A percentile compares a stretch with the other conserved stretches of the same genome.
Evolutionary conservation across 2,329 filamentous ascomycete species (phyloP).

Genomic region (Xylariaceae sp.): DNA sequence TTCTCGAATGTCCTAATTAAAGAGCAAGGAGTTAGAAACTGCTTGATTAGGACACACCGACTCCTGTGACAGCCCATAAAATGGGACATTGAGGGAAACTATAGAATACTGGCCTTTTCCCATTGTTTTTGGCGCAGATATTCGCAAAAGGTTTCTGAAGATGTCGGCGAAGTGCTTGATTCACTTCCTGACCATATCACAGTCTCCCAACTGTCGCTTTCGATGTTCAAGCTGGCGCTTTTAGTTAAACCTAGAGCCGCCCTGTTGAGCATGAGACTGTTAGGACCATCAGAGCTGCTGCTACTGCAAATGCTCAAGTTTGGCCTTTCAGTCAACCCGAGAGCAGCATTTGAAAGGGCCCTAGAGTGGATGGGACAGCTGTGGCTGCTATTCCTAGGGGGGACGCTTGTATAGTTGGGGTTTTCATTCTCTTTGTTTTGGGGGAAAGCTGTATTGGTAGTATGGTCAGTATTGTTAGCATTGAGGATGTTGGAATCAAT

Average conservation of each 20-base stretch:
- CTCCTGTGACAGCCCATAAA: background rate
- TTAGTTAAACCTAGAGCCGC: background rate
- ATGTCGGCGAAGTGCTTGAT: constrained; percentile 45
- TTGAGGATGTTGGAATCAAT: constrained; percentile 25
- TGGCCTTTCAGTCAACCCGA: background rate
- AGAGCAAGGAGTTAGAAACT: background rate
- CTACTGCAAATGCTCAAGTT: constrained; percentile 10
- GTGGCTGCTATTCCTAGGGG: constrained; percentile 21
- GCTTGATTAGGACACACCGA: background rate
- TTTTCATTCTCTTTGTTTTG: constrained; percentile 1
- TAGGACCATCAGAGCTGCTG: constrained; percentile 15
- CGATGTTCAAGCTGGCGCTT: background rate
- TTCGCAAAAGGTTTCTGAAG: constrained; percentile 50
- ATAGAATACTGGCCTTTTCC: constrained; percentile 1
- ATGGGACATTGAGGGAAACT: background rate
- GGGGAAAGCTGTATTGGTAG: background rate
- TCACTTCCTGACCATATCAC: background rate
- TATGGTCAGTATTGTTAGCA: background rate
- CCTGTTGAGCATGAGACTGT: constrained; percentile 26
- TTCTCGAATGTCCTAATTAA: constrained; percentile 49
- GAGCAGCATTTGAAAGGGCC: background rate
- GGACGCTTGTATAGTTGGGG: constrained; percentile 12
- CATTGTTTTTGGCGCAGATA: constrained; percentile 55
- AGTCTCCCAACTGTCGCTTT: constrained; percentile 34
- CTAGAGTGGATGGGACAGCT: constrained; percentile 26